A percentile compares a stretch with the other conserved stretches of the same genome.
phyloP scores from a whole-genome alignment of 164 flowering plant species.

The Akebia trifoliata region DNA sequence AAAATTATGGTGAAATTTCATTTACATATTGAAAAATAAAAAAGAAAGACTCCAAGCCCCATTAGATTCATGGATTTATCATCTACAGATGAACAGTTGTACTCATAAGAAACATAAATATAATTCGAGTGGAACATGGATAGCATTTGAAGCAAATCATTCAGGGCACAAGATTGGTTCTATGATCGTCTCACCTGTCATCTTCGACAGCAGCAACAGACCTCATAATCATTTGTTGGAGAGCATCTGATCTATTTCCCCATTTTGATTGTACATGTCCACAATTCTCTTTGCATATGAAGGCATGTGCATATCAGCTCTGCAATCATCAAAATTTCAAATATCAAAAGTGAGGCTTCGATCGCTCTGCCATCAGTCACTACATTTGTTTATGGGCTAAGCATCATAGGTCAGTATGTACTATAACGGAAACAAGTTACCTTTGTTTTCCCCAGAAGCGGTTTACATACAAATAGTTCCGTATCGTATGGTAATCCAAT shows the following conservation, averaged over 20 bases:
- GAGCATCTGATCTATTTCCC: conserved; percentile 79
- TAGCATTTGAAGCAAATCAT: too few species aligned
- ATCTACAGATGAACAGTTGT: neutral
- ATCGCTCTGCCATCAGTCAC: neutral
- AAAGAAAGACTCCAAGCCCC: neutral
- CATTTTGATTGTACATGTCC: conserved; percentile 76
- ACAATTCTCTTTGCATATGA: conserved; percentile 85
- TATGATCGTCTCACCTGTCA: conserved; percentile 2
- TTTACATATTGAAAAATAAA: too few species aligned
- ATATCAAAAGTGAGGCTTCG: neutral
- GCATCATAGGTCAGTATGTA: too few species aligned
- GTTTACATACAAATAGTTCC: conserved; percentile 74
- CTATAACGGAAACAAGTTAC: conserved; percentile 25
- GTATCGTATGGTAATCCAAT: conserved; percentile 88
- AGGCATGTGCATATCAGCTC: conserved; percentile 83
- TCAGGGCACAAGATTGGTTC: neutral
- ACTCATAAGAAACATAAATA: neutral
- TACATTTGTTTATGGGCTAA: neutral
- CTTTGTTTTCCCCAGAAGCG: conserved; percentile 89
- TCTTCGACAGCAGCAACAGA: conserved; percentile 11
- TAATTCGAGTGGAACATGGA: neutral
- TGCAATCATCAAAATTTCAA: conserved; percentile 29
- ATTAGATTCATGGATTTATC: neutral
- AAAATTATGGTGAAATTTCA: too few species aligned
- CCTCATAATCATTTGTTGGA: conserved; percentile 28